Base-by-base conservation (phyloP, 495 filamentous ascomycete genomes). In the Penicillium soppii region DNA sequence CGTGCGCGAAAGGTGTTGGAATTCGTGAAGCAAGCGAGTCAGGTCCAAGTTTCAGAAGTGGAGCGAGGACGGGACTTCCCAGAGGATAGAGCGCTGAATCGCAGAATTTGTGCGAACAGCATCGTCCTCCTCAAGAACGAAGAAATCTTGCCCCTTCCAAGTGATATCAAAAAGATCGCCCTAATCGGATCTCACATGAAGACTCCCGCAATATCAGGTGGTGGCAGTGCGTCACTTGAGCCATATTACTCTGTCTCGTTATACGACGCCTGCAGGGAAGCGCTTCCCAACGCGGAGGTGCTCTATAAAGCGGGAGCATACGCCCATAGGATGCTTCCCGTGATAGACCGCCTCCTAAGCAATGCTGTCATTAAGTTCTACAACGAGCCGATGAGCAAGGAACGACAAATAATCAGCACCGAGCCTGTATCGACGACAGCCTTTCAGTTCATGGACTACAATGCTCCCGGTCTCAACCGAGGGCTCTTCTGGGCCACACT, bases 101-200 rank as follows among this genome's bases (percentile, higher is more conserved):
- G 86, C 37, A 66, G 75, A 39, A 71, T 86, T 29, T 83, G 80
- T 36, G 75, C 76, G 7, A 82, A 86, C 43, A 82, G 82, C 8
- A 79, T 92, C 22, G 87, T 88, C 1, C 71, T 91, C 16, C 72
- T 92, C 32, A 91, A 91, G 60, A 91, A 91, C 60, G 78, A 88
- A 35, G 72, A 75, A 1, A 62, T 83, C 15, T 66, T 90, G 4
- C 87, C 87, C 10, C 64, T 89, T 23, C 68, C 82, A 23, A 78
- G 74, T 50, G 76, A 72, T 40, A 66, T 72, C 30, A 79, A 78
- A 36, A 71, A 70, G 50, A 76, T 91, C 41, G 86, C 88, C 21
- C 72, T 91, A n/a, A 90, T 94, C 37, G 87, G 87, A n/a, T 86
- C 87, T 5, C 88, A 90, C 61, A 75, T 84, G 25, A 87, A 88